phyloP scores from a whole-genome alignment of 306 rosid species.

The Hippophae tibetana region DNA sequence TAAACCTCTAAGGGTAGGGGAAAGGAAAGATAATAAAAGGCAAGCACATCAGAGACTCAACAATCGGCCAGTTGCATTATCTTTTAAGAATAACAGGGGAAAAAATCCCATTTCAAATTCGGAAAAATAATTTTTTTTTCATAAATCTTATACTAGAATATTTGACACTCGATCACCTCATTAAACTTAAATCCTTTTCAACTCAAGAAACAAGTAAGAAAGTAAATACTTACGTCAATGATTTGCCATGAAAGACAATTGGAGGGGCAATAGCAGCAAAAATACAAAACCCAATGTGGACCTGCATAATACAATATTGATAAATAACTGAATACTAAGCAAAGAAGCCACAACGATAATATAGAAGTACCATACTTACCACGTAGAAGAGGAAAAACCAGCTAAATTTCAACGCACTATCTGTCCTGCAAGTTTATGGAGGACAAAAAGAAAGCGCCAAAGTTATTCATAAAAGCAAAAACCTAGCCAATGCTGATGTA shows the following conservation, averaged over 20 bases:
- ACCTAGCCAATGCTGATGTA: neutral
- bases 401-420: constrained; percentile 87
- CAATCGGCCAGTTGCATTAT: too few relatives aligned
- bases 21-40: too few relatives aligned
- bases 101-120: too few relatives aligned
- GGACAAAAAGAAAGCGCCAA: constrained; percentile 8
- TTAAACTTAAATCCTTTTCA: neutral
- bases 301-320: constrained; percentile 41
- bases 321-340: constrained; percentile 21
- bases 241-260: constrained; percentile 82
- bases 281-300: constrained; percentile 79
- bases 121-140: neutral
- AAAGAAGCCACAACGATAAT: neutral
- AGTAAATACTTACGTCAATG: constrained; percentile 71
- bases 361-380: constrained; percentile 34
- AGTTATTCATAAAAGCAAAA: neutral
- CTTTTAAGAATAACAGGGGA: neutral
- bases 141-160: neutral
- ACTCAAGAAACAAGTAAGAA: neutral
- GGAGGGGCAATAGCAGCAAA: constrained; percentile 98
- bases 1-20: too few relatives aligned
- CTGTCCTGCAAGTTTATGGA: constrained; percentile 58
- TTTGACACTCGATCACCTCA: neutral
- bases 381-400: constrained; percentile 94
- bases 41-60: too few relatives aligned